phyloP scores from a whole-genome alignment of 345 rosid genomes.

The Hibiscus syriacus region DNA sequence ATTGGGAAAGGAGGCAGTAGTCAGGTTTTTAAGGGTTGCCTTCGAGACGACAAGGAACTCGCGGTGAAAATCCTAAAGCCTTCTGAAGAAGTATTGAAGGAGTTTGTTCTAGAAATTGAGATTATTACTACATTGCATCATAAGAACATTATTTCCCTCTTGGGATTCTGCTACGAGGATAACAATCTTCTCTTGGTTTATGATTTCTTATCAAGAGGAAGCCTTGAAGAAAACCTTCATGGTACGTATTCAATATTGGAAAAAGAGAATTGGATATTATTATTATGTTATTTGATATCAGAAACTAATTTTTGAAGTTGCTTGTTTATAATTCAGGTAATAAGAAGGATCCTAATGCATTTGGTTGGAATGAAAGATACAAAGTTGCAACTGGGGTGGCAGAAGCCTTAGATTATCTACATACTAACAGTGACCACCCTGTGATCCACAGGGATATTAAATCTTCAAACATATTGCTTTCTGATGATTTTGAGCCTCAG shows the following conservation, averaged over 20 bases:
- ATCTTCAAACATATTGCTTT: conserved; percentile 84
- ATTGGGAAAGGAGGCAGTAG: conserved; percentile 95
- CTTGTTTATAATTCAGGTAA: conserved; percentile 36
- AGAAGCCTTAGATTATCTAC: conserved; percentile 79
- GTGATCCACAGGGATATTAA: conserved; percentile 94
- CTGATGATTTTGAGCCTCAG: conserved; percentile 91
- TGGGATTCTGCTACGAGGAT: conserved; percentile 83
- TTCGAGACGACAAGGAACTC: conserved; percentile 70
- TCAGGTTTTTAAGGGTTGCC: conserved; percentile 73
- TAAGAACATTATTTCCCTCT: conserved; percentile 64
- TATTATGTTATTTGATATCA: neutral
- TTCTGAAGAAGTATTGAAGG: conserved; percentile 59
- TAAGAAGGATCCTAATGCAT: conserved; percentile 43
- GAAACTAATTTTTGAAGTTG: neutral
- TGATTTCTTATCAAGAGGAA: conserved; percentile 82
- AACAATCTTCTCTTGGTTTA: conserved; percentile 67
- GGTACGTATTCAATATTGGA: conserved; percentile 31
- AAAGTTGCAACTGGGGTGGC: conserved; percentile 91
- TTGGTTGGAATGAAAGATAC: conserved; percentile 76
- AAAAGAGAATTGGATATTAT: neutral
- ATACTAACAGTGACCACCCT: conserved; percentile 45
- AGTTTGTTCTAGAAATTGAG: conserved; percentile 74
- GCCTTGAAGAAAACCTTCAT: conserved; percentile 90
- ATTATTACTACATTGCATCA: conserved; percentile 69
- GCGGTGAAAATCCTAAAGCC: conserved; percentile 90